Base-by-base conservation (phyloP, 495 filamentous ascomycete species). In the Lasiosphaeria hispida region DNA sequence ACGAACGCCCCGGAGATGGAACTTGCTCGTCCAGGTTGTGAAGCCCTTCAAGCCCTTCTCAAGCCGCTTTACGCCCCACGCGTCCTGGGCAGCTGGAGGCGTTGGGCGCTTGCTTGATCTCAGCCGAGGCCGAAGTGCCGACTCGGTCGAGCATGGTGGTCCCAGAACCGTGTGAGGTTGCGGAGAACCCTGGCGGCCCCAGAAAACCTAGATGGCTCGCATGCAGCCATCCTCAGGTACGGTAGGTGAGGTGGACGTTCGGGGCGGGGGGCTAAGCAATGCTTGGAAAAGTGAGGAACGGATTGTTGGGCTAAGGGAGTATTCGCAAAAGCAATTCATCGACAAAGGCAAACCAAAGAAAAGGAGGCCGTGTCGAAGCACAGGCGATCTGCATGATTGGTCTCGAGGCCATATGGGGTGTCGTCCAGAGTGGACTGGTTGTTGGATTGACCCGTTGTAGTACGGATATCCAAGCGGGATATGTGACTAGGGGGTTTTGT, bases 121-220 rank as follows among this genome's bases (percentile, higher is more conserved):
- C 14, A 35, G 49, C 48, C 37, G 15, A 47, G 7, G 14, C 49
- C 14, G 2, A 33, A 51, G 19, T 42, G 4, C 19, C 9, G 17
- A 48, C 23, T 17, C 48, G n/a, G n/a, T 3, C 33, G 44, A 60
- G 39, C 17, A 48, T 23, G 17, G 51, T 23, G 17, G 51, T 15
- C 23, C 44, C 17, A 56, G 37, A 18, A 23, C 30, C 48, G 57
- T 17, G 53, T 59, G 35, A 58, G 59, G 63, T 55, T 62, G 65
- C 62, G 65, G 65, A 60, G 65, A 67, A 68, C 55, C 60, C 59
- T 68, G 42, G 44, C 34, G 9, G 18, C 35, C 36, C 35, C 38
- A 51, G 50, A 55, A 53, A 37, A 41, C 30, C 43, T 50, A 48
- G 44, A n/a, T 43, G 54, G 48, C 11, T 48, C 37, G 44, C 55